These are phyloP conservation scores for Mortierella sp. DNA, from an alignment of 371 early-diverging fungal genomes.

Conservation along the genomic window DNA sequence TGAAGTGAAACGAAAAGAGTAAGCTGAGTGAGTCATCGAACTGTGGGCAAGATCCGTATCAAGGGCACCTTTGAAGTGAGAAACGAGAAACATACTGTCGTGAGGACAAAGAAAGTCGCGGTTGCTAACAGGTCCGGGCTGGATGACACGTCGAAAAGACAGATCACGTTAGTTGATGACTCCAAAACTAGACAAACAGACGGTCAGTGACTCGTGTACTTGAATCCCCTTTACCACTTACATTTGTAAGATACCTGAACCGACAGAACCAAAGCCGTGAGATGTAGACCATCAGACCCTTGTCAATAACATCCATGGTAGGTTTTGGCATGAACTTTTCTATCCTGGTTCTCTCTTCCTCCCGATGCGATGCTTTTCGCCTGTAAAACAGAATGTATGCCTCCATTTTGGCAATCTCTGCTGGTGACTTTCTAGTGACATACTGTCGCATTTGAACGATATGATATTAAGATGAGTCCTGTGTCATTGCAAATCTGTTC, in stretches of 20 bases:
- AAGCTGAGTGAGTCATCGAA: background rate
- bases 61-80: background rate
- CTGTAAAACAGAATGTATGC: slow-evolving; percentile 56
- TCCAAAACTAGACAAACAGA: background rate
- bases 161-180: background rate
- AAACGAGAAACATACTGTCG: slow-evolving; percentile 29
- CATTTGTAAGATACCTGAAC: slow-evolving; percentile 29
- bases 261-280: slow-evolving; percentile 46
- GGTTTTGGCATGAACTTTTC: slow-evolving; percentile 38
- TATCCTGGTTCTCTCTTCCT: slow-evolving; percentile 48
- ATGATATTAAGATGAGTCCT: too few relatives aligned
- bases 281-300: slow-evolving; percentile 37
- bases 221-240: slow-evolving; percentile 10
- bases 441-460: slow-evolving; percentile 25
- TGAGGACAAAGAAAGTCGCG: slow-evolving; percentile 56
- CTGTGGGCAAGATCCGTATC: too few relatives aligned
- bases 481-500: too few relatives aligned
- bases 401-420: slow-evolving; percentile 53
- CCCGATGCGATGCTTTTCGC: slow-evolving; percentile 41
- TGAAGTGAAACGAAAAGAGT: background rate
- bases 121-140: slow-evolving; percentile 57
- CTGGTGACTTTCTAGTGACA: slow-evolving; percentile 52
- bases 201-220: background rate
- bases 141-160: background rate
- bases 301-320: slow-evolving; percentile 44